Percentiles rank a stretch among this genome's conserved stretches.
These are phyloP conservation scores for Bodo saltans DNA, from an alignment of 78 protist species.

Conservation along the genomic window DNA sequence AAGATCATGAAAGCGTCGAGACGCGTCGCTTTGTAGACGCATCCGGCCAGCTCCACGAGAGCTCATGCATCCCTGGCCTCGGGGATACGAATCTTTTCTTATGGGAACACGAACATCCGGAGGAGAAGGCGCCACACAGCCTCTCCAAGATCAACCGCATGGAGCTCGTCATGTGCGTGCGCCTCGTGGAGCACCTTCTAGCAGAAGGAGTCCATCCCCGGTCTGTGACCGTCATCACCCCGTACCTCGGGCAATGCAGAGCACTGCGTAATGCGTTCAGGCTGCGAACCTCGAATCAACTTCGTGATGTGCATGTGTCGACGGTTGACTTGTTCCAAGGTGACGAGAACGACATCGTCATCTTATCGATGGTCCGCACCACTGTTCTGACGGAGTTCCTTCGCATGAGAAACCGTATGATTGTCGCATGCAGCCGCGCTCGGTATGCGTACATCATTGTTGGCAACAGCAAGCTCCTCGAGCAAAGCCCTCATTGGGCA, in stretches of 20 bases:
- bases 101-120: not conserved
- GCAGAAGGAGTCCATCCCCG: not conserved
- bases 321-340: conserved; percentile 62
- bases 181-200: not conserved
- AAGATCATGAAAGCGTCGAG: no score
- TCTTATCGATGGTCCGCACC: conserved; percentile 53
- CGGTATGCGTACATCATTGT: conserved; percentile 44
- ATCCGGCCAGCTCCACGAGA: no score
- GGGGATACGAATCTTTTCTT: not conserved
- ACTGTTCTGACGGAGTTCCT: conserved; percentile 46
- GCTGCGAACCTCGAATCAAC: not conserved
- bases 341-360: conserved; percentile 56
- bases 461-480: conserved; percentile 29
- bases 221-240: conserved; percentile 59
- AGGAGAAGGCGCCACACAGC: not conserved
- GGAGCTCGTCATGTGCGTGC: not conserved
- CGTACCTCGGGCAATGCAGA: conserved; percentile 71
- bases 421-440: conserved; percentile 59
- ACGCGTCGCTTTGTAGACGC: no score
- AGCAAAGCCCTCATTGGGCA: not conserved
- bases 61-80: not conserved
- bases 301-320: not conserved
- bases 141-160: not conserved
- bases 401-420: conserved; percentile 38
- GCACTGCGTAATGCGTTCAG: not conserved